Base-by-base conservation (phyloP, 805 yeast genomes). In the Metschnikowia anglica region DNA sequence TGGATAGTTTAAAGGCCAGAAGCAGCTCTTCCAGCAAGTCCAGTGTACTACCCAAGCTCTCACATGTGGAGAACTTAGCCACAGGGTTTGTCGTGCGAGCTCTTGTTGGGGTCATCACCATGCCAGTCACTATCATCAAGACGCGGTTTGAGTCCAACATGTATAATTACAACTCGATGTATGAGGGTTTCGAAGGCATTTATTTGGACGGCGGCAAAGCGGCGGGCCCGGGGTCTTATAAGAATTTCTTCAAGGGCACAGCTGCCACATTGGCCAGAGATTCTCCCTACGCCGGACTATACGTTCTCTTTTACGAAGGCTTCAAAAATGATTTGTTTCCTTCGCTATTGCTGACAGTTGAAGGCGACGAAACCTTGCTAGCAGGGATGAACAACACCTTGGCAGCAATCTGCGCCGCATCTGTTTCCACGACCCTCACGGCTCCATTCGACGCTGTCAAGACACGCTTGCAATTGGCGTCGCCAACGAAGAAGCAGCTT, bases 361-460 rank as follows among this genome's bases (percentile, higher is more conserved):
- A 42, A 4, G 36, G 31, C 12, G 52, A 44, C 34, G 45, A 39
- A 21, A 16, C 46, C 7, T 25, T 46, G 16, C 32, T 47, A 2
- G 54, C 58, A 1, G 44, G 46, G 9, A 37, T 43, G 36, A 43
- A 44, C 23, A 91, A 91, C 60, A 74, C 90, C 0, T 43, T 73
- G 0, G 76, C 95, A n/a, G 99, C 98, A 0, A 71, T 85, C 5
- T 27, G 72, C 2, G 87, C 98, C 0, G 95, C 98, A 0, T 69
- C 80, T 10, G 56, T 83, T 8, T 85, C 98, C 1, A 89, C 97
- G 1, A 71, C 91, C 0, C 70, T 87, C 13, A 91, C 99, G 0
- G 95, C 95, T 1, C 99, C 99, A 0, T 91, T 91, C 58, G 99
- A 91, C 57, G 87, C 97, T 0, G 79, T 93, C 25, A 91, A 91